A percentile compares a stretch with the other conserved stretches of the same genome.
These are phyloP conservation scores for Boletus vinaceobasis DNA, from an alignment of 768 basidiomycete genomes.

Conservation along the genomic window DNA sequence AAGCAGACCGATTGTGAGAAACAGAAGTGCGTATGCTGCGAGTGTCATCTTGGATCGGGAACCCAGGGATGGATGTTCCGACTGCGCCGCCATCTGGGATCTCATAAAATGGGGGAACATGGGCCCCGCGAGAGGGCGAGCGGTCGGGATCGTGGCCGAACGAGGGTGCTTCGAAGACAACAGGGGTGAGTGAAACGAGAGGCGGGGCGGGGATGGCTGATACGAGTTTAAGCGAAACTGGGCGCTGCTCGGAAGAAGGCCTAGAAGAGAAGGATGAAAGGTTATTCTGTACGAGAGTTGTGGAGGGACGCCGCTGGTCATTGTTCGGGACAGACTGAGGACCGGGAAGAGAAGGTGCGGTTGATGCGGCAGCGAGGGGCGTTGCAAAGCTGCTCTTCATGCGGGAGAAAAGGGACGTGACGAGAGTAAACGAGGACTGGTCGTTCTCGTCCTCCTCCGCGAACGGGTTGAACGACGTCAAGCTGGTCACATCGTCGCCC, in stretches of 20 bases:
- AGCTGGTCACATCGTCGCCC: slow-evolving; percentile 59
- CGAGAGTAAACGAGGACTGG: slow-evolving; percentile 80
- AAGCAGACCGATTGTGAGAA: slow-evolving; percentile 70
- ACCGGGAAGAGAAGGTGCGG: slow-evolving; percentile 35
- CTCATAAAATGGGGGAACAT: slow-evolving; percentile 53
- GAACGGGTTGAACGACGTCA: slow-evolving; percentile 90
- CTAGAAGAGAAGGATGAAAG: slow-evolving; percentile 49
- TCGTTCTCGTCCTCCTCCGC: slow-evolving; percentile 92
- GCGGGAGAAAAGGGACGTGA: slow-evolving; percentile 75
- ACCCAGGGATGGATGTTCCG: slow-evolving; percentile 83
- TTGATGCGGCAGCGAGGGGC: slow-evolving; percentile 53
- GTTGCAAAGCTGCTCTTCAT: slow-evolving; percentile 77
- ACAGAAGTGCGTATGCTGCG: slow-evolving; percentile 76
- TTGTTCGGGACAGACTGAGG: slow-evolving; percentile 29
- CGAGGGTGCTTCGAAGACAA: slow-evolving; percentile 73
- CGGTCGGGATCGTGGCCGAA: slow-evolving; percentile 64
- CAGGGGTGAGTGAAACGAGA: slow-evolving; percentile 80
- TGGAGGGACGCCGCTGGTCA: slow-evolving; percentile 63
- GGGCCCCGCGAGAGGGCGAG: slow-evolving; percentile 50
- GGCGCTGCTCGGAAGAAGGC: slow-evolving; percentile 50
- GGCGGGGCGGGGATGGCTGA: slow-evolving; percentile 68
- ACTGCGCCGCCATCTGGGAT: slow-evolving; percentile 52
- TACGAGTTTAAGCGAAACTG: slow-evolving; percentile 52
- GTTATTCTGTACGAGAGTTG: slow-evolving; percentile 39
- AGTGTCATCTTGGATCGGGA: slow-evolving; percentile 88